Percentiles rank a stretch among this genome's conserved stretches.
Evolutionary conservation across 176 grass and related monocot species (phyloP).

Genomic region (Rhynchospora pubera): DNA sequence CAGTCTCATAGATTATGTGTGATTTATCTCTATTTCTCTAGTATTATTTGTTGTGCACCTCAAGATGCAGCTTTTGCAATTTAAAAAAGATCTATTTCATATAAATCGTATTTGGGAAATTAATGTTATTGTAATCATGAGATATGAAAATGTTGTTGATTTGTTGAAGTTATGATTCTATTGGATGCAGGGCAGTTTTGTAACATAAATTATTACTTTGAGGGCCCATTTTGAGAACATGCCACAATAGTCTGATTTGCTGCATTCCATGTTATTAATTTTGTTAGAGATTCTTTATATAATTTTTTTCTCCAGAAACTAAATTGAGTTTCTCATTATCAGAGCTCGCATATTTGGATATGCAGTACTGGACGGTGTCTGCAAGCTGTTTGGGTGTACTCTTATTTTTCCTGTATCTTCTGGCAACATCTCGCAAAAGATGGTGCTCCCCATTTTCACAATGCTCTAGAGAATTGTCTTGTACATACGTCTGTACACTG

Average conservation of each 20-base stretch:
- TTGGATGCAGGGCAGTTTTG: not conserved
- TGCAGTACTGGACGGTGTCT: slow-evolving; percentile 80
- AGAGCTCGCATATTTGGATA: slow-evolving; percentile 61
- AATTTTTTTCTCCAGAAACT: not conserved
- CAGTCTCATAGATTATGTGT: not conserved
- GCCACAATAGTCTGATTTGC: not conserved
- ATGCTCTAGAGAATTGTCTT: slow-evolving; percentile 30
- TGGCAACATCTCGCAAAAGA: slow-evolving; percentile 28
- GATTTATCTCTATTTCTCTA: not conserved
- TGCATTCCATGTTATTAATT: not conserved
- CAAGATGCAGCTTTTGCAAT: not conserved
- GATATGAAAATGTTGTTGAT: not conserved
- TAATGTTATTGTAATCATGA: slow-evolving; percentile 5
- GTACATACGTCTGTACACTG: slow-evolving; percentile 22
- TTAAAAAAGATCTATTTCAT: not conserved
- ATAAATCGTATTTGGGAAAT: not conserved
- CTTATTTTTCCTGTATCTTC: slow-evolving; percentile 56
- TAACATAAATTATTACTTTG: not conserved
- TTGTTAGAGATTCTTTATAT: not conserved
- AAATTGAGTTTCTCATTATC: slow-evolving; percentile 19
- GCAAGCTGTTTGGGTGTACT: slow-evolving; percentile 58
- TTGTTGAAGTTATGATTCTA: not conserved
- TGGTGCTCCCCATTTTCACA: slow-evolving; percentile 8
- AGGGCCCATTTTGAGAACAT: not conserved
- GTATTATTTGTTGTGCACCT: not conserved